Evolutionary conservation across 1,139 yeast species (phyloP), one percentile per base, ranked within the genome.

Genomic region (Zygosaccharomyces sapae): DNA sequence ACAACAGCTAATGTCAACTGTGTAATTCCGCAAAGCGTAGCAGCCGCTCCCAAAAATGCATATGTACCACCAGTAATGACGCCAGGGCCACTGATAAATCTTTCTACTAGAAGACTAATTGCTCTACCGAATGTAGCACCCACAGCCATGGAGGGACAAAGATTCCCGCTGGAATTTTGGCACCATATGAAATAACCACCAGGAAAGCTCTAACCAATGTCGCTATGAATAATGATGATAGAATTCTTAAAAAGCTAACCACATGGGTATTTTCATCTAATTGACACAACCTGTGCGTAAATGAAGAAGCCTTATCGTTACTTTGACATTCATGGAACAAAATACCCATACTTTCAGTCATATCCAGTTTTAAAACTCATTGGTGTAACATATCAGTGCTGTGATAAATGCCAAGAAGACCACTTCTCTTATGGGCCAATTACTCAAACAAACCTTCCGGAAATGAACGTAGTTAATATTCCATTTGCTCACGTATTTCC

Each of bases 1-100:
- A 89, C 98, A 8, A 92, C 95, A 0, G 97, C 83, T 3, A 92
- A 86, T 0, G 97, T 89, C 54, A 94, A 71, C 57, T 92, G 87
- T 0, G 98, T 92, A 18, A 89, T 88, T 3, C 98, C 98, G 63
- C 95, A 83, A 42, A 94, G 73, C 0, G 96, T 89, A 1, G 97
- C 94, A 0, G 95, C 97, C 0, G 98, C 97, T 1, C 98, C 99
- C n/a, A 94, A 76, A 51, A 94, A 83, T 0, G 98, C 96, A 66
- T 89, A 92, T 0, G 95, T 88, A 0, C 97, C 97, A 0, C 97
- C 94, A 2, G 90, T 86, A 19, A 90, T 79, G 59, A 95, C 87
- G 1, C 58, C 54, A 0, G 77, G 70, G 0, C 69, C 70, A 9
- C 69, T 62, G 2, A 75, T 51, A 58, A 86, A 86, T 40, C 59